phyloP scores from a whole-genome alignment of 2,329 filamentous ascomycete species.

The Fusarium incarnatum region DNA sequence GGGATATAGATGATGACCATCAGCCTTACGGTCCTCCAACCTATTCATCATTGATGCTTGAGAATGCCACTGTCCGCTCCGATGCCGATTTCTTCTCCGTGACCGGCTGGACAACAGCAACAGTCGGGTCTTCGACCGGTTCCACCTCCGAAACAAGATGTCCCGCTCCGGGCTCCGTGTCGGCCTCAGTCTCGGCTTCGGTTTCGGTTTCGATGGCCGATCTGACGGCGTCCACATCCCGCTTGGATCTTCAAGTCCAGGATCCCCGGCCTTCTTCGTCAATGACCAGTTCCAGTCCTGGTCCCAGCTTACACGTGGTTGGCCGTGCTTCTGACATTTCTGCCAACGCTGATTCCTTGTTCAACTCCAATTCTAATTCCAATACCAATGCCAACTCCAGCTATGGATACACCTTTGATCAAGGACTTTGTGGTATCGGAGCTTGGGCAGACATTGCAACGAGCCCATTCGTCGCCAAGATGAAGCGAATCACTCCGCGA shows the following conservation, averaged over 20 bases:
- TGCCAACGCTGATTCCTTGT: conserved; percentile 3
- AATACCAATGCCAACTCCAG: not conserved
- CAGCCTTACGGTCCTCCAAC: conserved; percentile 15
- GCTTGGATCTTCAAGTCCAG: conserved; percentile 20
- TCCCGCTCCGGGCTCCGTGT: conserved; percentile 28
- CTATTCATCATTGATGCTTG: conserved; percentile 20
- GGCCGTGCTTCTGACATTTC: conserved; percentile 27
- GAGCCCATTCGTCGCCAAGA: conserved; percentile 27
- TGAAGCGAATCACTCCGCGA: conserved; percentile 17
- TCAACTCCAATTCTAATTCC: conserved; percentile 1
- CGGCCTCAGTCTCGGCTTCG: conserved; percentile 11
- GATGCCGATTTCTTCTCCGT: conserved; percentile 25
- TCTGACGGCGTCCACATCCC: conserved; percentile 29
- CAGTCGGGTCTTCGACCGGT: not conserved
- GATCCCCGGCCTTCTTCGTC: conserved; percentile 17
- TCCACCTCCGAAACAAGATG: conserved; percentile 33
- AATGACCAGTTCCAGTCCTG: conserved; percentile 2
- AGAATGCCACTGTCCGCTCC: conserved; percentile 15
- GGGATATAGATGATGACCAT: not conserved
- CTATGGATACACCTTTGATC: conserved; percentile 12
- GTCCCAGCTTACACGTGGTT: conserved; percentile 17
- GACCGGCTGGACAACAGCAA: conserved; percentile 30
- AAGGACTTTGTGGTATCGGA: conserved; percentile 35
- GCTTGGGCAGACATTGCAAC: conserved; percentile 38
- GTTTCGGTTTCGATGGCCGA: conserved; percentile 17